Evolutionary conservation across 163 green algal species (phyloP), one percentile per base, ranked within the genome.

Genomic region (Smithsoniella earleae): DNA sequence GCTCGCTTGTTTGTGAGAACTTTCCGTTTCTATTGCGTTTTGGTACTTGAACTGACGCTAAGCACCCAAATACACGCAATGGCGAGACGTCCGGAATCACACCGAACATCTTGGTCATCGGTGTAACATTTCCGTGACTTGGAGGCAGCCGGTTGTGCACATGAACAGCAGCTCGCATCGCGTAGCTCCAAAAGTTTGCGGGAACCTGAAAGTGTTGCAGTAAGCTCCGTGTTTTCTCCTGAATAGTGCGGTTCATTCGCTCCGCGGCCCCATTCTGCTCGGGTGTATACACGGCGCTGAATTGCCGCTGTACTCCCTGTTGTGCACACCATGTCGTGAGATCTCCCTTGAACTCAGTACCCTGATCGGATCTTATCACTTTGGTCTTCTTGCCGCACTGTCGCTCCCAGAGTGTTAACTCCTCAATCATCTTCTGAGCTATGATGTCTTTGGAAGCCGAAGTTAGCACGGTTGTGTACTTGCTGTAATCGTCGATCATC

Each of bases 201-300:
- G 66, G 31, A 5, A 81, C 46, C 3, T 43, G 46, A 0, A 75
- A 34, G 10, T 69, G 69, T 1, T 66, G 2, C 3, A 82, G 74
- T 58, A 77, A 78, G 16, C 74, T 43, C 3, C 65, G 30, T 1
- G 22, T 28, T 62, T 43, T 66, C n/a, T 77, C 44, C 30, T 77
- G 40, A 36, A 86, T 36, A 1, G 79, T 82, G 2, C 74, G 40
- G 62, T 82, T 82, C 3, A 83, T 54, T 0, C 77, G 58, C 75
- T 86, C 79, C 20, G 76, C 82, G 1, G n/a, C 36, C 33, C 79
- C 77, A 31, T 86, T 86, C 43, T 83, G 75, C 40, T 84, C 28
- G 0, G 81, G 79, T 20, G 66, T 82, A 75, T 84, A 84, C n/a
- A 74, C 44, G 33, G 73, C 73, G 0, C 74, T 77, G 0, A 49